Evolutionary conservation across 2,329 filamentous ascomycete genomes (phyloP).

Genomic region (Aspergillus fumigatiaffinis): DNA sequence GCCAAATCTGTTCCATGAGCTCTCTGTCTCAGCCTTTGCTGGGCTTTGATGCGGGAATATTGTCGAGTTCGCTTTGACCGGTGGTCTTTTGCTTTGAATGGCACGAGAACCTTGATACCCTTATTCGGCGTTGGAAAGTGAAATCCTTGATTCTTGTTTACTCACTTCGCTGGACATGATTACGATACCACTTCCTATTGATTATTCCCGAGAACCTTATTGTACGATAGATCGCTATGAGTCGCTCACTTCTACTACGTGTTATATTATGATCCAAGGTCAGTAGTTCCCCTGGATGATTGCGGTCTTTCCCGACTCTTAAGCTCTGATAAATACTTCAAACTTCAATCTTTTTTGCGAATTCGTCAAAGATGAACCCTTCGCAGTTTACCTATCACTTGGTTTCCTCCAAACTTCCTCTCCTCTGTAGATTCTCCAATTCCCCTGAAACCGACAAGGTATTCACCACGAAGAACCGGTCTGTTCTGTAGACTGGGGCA

Average conservation of each 20-base stretch:
- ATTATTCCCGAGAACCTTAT: neutral
- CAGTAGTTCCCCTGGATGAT: too few relatives aligned
- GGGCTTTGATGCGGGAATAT: neutral
- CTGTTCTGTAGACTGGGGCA: too few relatives aligned
- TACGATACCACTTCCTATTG: neutral
- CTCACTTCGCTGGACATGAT: constrained; percentile 4
- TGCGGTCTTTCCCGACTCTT: too few relatives aligned
- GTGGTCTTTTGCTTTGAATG: constrained; percentile 5
- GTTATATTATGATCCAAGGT: neutral
- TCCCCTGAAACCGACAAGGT: neutral
- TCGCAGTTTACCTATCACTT: neutral
- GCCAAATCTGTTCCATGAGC: neutral
- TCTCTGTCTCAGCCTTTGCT: neutral
- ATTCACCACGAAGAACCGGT: neutral
- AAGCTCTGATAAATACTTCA: too few relatives aligned
- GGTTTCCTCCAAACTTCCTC: neutral
- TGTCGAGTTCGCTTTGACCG: neutral
- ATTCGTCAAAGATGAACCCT: neutral
- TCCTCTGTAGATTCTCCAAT: neutral
- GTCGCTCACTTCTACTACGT: neutral
- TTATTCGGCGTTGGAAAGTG: neutral
- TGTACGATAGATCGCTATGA: neutral
- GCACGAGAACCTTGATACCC: constrained; percentile 4
- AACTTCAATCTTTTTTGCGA: too few relatives aligned
- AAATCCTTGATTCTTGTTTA: constrained; percentile 1